phyloP scores from a whole-genome alignment of 2,329 filamentous ascomycete species.

The Trichoderma oligosporum region DNA sequence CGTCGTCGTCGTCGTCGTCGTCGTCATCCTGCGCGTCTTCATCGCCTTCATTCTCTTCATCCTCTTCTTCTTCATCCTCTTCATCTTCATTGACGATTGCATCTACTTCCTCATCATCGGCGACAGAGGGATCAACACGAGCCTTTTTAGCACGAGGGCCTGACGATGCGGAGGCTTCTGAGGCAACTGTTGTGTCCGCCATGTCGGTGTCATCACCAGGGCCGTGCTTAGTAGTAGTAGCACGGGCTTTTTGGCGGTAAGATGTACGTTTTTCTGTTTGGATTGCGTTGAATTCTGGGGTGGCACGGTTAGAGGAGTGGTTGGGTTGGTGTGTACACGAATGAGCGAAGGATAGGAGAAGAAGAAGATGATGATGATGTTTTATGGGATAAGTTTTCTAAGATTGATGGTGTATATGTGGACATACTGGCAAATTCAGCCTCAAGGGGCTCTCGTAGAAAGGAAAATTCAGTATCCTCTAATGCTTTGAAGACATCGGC shows the following conservation, averaged over 20 bases:
- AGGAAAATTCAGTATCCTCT: conserved; percentile 73
- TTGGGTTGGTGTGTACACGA: neutral
- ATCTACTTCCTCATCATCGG: conserved; percentile 37
- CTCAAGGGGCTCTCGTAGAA: conserved; percentile 64
- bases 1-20: conserved; percentile 47
- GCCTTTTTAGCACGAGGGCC: conserved; percentile 41
- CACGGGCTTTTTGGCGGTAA: conserved; percentile 66
- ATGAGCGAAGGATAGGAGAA: neutral
- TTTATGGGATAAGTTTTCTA: no score
- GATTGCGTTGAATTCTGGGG: conserved; percentile 64
- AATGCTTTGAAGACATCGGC: conserved; percentile 73
- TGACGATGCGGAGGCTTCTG: conserved; percentile 26
- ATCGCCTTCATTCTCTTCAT: conserved; percentile 31
- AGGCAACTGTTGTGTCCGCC: conserved; percentile 33
- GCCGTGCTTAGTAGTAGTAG: conserved; percentile 58
- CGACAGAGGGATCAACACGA: conserved; percentile 42
- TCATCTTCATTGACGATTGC: conserved; percentile 42
- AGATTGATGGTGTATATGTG: neutral
- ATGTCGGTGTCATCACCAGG: conserved; percentile 36
- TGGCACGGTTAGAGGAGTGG: neutral
- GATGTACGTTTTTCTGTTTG: conserved; percentile 71
- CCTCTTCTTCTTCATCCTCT: conserved; percentile 41
- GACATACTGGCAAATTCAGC: conserved; percentile 70
- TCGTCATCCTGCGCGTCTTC: conserved; percentile 40
- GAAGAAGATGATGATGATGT: neutral